Evolutionary conservation across 177 flowering plant genomes (phyloP).

Genomic region (Vitis hybrid): DNA sequence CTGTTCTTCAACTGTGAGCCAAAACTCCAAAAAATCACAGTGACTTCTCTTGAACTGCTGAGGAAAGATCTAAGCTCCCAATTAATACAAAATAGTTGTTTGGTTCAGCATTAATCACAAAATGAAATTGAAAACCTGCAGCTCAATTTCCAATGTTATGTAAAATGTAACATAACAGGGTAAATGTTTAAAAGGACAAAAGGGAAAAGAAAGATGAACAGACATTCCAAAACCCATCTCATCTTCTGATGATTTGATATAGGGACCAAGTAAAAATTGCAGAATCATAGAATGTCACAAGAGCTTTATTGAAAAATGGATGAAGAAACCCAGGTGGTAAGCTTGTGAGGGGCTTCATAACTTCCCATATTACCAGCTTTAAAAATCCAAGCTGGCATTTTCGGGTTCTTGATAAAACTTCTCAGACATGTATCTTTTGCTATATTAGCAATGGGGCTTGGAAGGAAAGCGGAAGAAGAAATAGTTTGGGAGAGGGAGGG

Average conservation of each 20-base stretch:
- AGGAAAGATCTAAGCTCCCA: too few species aligned
- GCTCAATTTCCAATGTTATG: neutral
- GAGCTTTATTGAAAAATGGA: slow-evolving; percentile 1
- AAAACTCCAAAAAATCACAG: too few species aligned
- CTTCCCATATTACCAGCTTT: slow-evolving; percentile 3
- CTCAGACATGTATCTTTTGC: neutral
- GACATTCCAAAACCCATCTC: neutral
- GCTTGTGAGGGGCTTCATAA: neutral
- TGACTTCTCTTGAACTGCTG: too few species aligned
- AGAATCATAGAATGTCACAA: neutral
- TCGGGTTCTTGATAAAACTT: neutral
- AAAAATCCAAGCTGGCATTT: neutral
- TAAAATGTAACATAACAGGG: neutral
- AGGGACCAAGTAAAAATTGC: neutral
- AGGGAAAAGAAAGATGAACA: neutral
- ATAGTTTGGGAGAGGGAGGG: neutral
- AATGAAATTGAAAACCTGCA: neutral
- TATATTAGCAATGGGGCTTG: neutral
- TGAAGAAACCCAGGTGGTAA: neutral
- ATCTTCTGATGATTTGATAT: neutral
- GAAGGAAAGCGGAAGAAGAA: neutral
- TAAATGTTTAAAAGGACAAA: neutral
- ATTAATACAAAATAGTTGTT: too few species aligned
- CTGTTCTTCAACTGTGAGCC: too few species aligned
- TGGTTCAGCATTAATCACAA: too few species aligned